Percentiles rank a stretch among this genome's conserved stretches.
Conservation (phyloP, 345 rosid genomes). For the Eucalyptus brandiana region DNA sequence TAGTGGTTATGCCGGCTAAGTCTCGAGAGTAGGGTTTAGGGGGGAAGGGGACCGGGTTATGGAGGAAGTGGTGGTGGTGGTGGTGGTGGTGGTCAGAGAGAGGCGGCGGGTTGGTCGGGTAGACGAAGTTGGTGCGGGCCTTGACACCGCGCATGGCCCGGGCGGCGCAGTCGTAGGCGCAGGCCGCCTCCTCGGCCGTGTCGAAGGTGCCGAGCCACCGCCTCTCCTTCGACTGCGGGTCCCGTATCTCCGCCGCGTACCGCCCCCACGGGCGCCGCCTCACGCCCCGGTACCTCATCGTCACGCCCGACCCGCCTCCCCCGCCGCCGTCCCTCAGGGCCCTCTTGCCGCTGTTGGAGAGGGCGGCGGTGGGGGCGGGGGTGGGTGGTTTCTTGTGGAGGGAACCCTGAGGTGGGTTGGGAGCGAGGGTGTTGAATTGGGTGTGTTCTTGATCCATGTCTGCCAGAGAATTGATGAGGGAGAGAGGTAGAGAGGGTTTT, state of each 20-base stretch:
- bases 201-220: constrained; percentile 97
- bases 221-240: constrained; percentile 83
- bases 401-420: background rate
- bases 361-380: background rate
- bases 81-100: background rate
- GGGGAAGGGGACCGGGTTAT: background rate
- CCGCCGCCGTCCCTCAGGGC: background rate
- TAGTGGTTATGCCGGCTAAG: constrained; percentile 4
- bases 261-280: constrained; percentile 98
- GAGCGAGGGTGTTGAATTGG: background rate
- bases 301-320: background rate
- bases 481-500: background rate
- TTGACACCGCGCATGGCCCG: constrained; percentile 84
- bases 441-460: background rate
- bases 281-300: constrained; percentile 90
- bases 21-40: background rate
- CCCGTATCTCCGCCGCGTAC: constrained; percentile 95
- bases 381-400: background rate
- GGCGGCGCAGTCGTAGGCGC: constrained; percentile 92
- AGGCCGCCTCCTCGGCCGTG: constrained; percentile 97
- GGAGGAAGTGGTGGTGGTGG: background rate
- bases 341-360: background rate
- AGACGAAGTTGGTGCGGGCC: constrained; percentile 87
- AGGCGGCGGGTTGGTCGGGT: constrained; percentile 29
- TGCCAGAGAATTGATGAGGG: background rate